phyloP scores from a whole-genome alignment of 139 green algal species.

The Volvox africanus region DNA sequence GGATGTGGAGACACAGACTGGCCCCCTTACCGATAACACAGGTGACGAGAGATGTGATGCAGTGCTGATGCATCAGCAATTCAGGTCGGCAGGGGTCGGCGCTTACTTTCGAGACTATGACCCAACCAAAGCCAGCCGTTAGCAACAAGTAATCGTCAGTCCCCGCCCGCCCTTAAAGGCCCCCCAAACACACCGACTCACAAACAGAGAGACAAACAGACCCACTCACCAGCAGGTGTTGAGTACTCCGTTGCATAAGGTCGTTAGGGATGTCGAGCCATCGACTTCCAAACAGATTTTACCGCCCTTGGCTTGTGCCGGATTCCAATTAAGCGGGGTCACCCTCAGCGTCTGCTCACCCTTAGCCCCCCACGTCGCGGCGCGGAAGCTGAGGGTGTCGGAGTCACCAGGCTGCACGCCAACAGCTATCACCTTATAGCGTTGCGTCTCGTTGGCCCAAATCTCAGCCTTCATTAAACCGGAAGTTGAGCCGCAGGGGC shows the following conservation, averaged over 20 bases:
- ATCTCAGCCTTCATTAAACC: conserved; percentile 10
- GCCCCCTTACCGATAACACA: too few relatives aligned
- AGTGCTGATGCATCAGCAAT: too few relatives aligned
- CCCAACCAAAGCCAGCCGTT: too few relatives aligned
- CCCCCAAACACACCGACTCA: too few relatives aligned
- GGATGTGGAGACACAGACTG: too few relatives aligned
- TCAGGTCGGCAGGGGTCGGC: too few relatives aligned
- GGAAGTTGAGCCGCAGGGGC: neutral
- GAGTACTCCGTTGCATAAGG: neutral
- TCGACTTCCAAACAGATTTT: conserved; percentile 12
- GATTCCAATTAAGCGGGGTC: conserved; percentile 21
- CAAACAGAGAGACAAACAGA: too few relatives aligned
- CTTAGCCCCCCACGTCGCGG: neutral
- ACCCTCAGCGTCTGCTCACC: conserved; percentile 13
- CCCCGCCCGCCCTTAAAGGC: too few relatives aligned
- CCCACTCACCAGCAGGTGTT: conserved; percentile 11
- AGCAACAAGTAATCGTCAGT: too few relatives aligned
- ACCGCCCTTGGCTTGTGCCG: neutral
- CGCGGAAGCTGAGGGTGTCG: neutral
- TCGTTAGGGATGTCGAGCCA: neutral
- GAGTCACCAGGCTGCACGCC: neutral
- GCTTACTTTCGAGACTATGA: too few relatives aligned
- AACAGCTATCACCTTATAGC: neutral
- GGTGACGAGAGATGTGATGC: too few relatives aligned
- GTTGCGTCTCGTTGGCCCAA: conserved; percentile 4